Percentiles rank a stretch among this genome's conserved stretches.
These are phyloP conservation scores for Calonectria pteridis DNA, from an alignment of 2,329 filamentous ascomycete genomes.

Conservation along the genomic window DNA sequence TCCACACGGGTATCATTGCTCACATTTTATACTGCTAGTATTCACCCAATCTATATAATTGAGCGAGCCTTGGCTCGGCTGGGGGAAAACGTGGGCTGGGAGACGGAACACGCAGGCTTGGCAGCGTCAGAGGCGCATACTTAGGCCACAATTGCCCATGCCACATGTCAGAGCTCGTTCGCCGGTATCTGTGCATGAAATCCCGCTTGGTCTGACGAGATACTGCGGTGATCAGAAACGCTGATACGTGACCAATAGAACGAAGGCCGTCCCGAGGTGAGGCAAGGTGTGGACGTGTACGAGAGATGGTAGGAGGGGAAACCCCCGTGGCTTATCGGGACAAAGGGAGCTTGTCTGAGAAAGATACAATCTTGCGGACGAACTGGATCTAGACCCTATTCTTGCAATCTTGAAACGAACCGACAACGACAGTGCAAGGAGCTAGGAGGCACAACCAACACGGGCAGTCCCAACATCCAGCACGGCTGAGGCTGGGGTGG, in stretches of 20 bases:
- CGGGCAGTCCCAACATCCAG: slow-evolving; percentile 1
- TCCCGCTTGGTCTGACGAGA: not conserved
- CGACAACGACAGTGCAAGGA: not conserved
- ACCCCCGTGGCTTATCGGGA: not conserved
- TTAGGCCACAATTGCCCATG: not conserved
- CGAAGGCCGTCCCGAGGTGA: not conserved
- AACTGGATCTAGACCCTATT: not conserved
- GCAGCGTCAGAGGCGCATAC: slow-evolving; percentile 6
- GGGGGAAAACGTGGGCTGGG: not conserved
- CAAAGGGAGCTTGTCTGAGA: not conserved
- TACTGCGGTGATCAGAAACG: not conserved
- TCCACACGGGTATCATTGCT: not conserved
- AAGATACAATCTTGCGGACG: not conserved
- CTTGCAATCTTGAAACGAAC: not conserved
- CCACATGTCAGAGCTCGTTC: not conserved
- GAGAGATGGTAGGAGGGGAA: not conserved
- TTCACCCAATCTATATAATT: not conserved
- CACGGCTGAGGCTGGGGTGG: slow-evolving; percentile 3
- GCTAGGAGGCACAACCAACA: not conserved
- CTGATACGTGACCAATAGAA: slow-evolving; percentile 2
- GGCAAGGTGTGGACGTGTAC: not conserved
- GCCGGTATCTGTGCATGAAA: slow-evolving; percentile 4
- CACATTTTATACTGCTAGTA: not conserved
- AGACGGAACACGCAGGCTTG: not conserved
- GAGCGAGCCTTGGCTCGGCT: not conserved